A percentile compares a stretch with the other conserved stretches of the same genome.
phyloP scores from a whole-genome alignment of 495 filamentous ascomycete species.

The Xylaria intraflava region DNA sequence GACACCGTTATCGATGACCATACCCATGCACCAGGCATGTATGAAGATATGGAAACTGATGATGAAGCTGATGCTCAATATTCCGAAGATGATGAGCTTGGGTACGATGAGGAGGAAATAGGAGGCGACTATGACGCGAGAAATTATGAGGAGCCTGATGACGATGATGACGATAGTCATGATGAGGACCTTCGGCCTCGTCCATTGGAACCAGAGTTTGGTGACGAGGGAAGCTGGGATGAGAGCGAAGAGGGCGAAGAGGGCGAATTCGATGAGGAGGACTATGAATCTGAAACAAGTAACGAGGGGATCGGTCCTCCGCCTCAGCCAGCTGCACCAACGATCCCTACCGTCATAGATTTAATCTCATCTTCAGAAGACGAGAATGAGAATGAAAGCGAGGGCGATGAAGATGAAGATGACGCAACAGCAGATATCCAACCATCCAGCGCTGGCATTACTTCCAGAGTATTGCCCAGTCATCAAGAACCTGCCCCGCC shows the following conservation, averaged over 20 bases:
- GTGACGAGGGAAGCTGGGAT: conserved; percentile 24
- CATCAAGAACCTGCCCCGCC: background rate
- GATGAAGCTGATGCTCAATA: conserved; percentile 23
- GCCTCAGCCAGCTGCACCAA: conserved; percentile 6
- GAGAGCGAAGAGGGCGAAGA: conserved; percentile 24
- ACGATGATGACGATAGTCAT: conserved; percentile 34
- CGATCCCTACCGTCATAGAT: conserved; percentile 31
- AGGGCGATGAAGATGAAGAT: conserved; percentile 8
- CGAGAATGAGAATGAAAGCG: conserved; percentile 23
- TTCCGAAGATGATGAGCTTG: conserved; percentile 34
- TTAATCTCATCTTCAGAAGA: conserved; percentile 36
- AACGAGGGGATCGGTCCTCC: background rate
- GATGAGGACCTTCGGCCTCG: conserved; percentile 24
- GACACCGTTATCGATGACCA: conserved; percentile 17
- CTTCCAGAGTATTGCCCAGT: background rate
- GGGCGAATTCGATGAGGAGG: conserved; percentile 23
- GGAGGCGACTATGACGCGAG: conserved; percentile 24
- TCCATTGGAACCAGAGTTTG: conserved; percentile 20
- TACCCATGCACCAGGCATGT: conserved; percentile 17
- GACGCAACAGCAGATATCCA: background rate
- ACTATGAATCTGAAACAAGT: conserved; percentile 20
- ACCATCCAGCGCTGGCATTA: background rate
- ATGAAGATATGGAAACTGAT: conserved; percentile 22
- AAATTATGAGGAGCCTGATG: conserved; percentile 23
- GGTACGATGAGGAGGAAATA: conserved; percentile 29